These are phyloP conservation scores for Lipomyces kockii DNA, from an alignment of 805 yeast genomes.

Conservation along the genomic window DNA sequence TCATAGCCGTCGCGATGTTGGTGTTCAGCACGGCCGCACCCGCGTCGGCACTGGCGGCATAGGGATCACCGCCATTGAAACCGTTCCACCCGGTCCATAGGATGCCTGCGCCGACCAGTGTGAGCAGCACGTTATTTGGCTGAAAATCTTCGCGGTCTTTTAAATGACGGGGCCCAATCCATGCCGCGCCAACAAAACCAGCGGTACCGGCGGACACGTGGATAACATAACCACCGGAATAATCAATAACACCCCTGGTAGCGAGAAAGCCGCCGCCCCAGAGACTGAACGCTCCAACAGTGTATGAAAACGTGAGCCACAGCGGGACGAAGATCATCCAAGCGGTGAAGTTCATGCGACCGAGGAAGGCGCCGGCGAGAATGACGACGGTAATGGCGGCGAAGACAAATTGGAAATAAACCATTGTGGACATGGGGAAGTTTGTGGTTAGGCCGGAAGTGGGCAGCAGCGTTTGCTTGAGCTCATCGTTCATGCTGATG, in stretches of 20 bases:
- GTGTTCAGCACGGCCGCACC: slow-evolving; percentile 93
- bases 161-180: slow-evolving; percentile 12
- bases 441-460: neutral
- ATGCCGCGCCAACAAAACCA: slow-evolving; percentile 6
- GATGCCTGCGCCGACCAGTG: slow-evolving; percentile 88
- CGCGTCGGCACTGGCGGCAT: slow-evolving; percentile 87
- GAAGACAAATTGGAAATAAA: slow-evolving; percentile 11
- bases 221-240: slow-evolving; percentile 10
- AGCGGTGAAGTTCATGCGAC: slow-evolving; percentile 13
- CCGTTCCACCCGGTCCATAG: slow-evolving; percentile 99
- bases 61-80: slow-evolving; percentile 96
- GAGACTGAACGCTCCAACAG: slow-evolving; percentile 10
- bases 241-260: slow-evolving; percentile 6
- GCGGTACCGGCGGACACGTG: slow-evolving; percentile 6
- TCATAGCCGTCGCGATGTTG: slow-evolving; percentile 87
- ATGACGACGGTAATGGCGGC: slow-evolving; percentile 8
- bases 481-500: slow-evolving; percentile 2
- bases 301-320: slow-evolving; percentile 11
- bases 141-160: slow-evolving; percentile 6
- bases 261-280: slow-evolving; percentile 13
- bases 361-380: slow-evolving; percentile 11
- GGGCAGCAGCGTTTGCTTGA: neutral
- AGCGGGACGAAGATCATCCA: slow-evolving; percentile 11
- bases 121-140: slow-evolving; percentile 72
- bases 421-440: slow-evolving; percentile 11